phyloP scores from a whole-genome alignment of 441 rosid genomes.

The Erodium trifolium region DNA sequence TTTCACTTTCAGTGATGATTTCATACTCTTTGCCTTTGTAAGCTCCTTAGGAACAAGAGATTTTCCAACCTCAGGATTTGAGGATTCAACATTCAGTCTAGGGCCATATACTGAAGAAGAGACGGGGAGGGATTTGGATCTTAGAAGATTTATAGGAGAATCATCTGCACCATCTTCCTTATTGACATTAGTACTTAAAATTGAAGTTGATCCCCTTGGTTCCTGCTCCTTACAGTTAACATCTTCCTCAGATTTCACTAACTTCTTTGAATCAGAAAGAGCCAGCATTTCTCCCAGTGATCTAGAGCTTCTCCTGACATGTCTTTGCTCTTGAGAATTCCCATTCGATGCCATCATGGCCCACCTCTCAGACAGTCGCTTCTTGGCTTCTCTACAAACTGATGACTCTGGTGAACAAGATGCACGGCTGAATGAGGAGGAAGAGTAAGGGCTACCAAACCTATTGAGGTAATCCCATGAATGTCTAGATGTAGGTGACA shows the following conservation, averaged over 20 bases:
- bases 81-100: constrained; percentile 33
- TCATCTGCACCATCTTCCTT: constrained; percentile 35
- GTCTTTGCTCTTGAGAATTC: constrained; percentile 47
- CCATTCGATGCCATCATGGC: constrained; percentile 64
- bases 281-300: constrained; percentile 97
- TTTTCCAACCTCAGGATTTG: constrained; percentile 35
- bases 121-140: constrained; percentile 70
- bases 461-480: constrained; percentile 78
- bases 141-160: constrained; percentile 50
- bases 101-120: constrained; percentile 35
- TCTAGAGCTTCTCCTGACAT: constrained; percentile 56
- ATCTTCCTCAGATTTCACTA: constrained; percentile 31
- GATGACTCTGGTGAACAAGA: constrained; percentile 85
- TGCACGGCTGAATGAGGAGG: constrained; percentile 63
- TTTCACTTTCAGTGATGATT: constrained; percentile 60
- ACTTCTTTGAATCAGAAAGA: constrained; percentile 56
- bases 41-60: constrained; percentile 37
- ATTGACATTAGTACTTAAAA: constrained; percentile 27
- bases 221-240: constrained; percentile 28
- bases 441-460: constrained; percentile 58
- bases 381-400: constrained; percentile 88
- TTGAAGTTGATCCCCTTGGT: constrained; percentile 52
- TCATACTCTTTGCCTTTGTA: constrained; percentile 41
- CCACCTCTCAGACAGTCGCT: constrained; percentile 94
- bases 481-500: constrained; percentile 70